Conservation (phyloP, 495 filamentous ascomycete genomes). For the Rhypophila decipiens region DNA sequence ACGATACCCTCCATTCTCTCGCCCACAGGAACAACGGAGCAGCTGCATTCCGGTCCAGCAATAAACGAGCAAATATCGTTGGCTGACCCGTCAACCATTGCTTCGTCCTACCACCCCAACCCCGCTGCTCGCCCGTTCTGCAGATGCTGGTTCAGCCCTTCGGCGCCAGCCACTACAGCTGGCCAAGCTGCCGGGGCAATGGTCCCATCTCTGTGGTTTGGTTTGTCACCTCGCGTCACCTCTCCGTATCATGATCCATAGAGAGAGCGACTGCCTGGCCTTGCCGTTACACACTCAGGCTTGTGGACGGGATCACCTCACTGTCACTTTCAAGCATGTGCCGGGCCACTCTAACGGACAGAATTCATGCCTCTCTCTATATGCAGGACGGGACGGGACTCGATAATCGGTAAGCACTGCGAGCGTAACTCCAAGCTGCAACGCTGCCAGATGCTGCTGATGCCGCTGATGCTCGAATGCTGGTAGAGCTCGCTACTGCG, state of each 20-base stretch:
- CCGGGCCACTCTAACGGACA: not conserved
- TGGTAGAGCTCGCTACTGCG: too few species aligned
- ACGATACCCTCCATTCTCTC: too few species aligned
- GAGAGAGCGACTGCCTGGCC: too few species aligned
- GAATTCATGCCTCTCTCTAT: not conserved
- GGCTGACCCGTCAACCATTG: too few species aligned
- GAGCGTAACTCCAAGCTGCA: not conserved
- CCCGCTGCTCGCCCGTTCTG: not conserved
- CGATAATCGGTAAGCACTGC: not conserved
- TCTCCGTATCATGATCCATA: too few species aligned
- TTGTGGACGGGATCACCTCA: too few species aligned
- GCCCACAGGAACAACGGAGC: too few species aligned
- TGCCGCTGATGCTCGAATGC: not conserved
- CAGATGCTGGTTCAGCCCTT: constrained; percentile 6
- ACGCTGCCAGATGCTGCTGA: not conserved
- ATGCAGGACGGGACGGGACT: not conserved
- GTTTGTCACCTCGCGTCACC: too few species aligned
- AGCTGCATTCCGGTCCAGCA: too few species aligned
- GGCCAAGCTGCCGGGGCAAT: not conserved
- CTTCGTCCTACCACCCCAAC: too few species aligned
- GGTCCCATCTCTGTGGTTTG: not conserved
- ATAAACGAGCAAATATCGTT: too few species aligned
- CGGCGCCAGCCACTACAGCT: constrained; percentile 5
- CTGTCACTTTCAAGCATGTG: not conserved
- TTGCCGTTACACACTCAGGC: too few species aligned